Evolutionary conservation across 176 grass and related monocot species (phyloP).

Genomic region (Elymus sibiricus): DNA sequence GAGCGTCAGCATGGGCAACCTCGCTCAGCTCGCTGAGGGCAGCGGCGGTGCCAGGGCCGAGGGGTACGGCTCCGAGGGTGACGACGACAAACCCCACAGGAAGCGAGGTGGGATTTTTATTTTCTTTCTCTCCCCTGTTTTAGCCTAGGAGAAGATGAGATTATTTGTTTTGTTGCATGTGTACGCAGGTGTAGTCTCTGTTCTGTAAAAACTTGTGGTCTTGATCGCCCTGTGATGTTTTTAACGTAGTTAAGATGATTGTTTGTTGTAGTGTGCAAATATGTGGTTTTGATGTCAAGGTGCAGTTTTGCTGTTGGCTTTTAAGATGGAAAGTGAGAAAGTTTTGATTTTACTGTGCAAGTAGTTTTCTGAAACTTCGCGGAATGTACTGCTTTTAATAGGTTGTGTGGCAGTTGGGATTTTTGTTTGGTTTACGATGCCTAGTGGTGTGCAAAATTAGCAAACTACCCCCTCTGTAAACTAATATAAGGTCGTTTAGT

Average conservation of each 20-base stretch:
- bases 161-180: neutral
- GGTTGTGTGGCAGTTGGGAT: neutral
- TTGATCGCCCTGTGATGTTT: neutral
- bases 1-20: conserved; percentile 55
- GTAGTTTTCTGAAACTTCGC: neutral
- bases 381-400: conserved; percentile 3
- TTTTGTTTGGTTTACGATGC: conserved; percentile 8
- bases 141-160: neutral
- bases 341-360: neutral
- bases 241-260: neutral
- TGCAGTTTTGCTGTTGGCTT: conserved; percentile 4
- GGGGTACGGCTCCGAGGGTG: conserved; percentile 62
- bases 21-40: conserved; percentile 37
- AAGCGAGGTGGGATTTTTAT: conserved; percentile 43
- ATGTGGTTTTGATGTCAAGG: neutral
- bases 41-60: conserved; percentile 32
- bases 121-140: neutral
- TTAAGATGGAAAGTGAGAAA: neutral
- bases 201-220: neutral
- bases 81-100: conserved; percentile 7
- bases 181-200: neutral
- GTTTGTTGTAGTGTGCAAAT: neutral
- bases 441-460: neutral
- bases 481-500: no score
- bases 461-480: neutral